Conservation (phyloP, 768 basidiomycete species). For the Sarcodon sp. region DNA sequence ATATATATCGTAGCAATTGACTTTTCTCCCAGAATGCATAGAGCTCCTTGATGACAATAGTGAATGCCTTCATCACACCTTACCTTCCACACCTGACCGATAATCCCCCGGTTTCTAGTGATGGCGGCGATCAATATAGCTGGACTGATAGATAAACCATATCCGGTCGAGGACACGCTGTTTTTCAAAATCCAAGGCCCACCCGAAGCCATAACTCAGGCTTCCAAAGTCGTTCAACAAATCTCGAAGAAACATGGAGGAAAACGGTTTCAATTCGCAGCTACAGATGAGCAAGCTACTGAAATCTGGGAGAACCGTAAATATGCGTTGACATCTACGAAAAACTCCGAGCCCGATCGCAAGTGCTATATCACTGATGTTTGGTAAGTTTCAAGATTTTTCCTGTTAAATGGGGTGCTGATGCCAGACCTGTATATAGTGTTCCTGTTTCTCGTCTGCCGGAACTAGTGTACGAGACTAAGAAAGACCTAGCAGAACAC, state of each 20-base stretch:
- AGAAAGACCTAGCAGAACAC: conserved; percentile 28
- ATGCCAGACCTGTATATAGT: conserved; percentile 4
- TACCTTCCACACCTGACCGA: background rate
- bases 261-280: conserved; percentile 56
- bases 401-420: background rate
- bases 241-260: conserved; percentile 63
- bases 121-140: conserved; percentile 66
- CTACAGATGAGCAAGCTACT: conserved; percentile 61
- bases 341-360: conserved; percentile 49
- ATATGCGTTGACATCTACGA: conserved; percentile 61
- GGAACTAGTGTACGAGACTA: conserved; percentile 24
- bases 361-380: conserved; percentile 85
- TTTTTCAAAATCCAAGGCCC: conserved; percentile 92
- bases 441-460: conserved; percentile 22
- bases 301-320: conserved; percentile 81
- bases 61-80: conserved; percentile 15
- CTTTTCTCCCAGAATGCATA: conserved; percentile 51
- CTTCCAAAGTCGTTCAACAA: conserved; percentile 42
- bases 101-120: conserved; percentile 25
- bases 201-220: conserved; percentile 36
- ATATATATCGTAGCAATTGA: background rate
- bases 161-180: conserved; percentile 64
- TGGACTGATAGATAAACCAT: conserved; percentile 45
- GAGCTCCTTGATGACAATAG: conserved; percentile 76
- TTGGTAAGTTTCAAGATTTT: conserved; percentile 35